A percentile compares a stretch with the other conserved stretches of the same genome.
phyloP scores from a whole-genome alignment of 768 basidiomycete genomes.

The Leucocoprinus sp. region DNA sequence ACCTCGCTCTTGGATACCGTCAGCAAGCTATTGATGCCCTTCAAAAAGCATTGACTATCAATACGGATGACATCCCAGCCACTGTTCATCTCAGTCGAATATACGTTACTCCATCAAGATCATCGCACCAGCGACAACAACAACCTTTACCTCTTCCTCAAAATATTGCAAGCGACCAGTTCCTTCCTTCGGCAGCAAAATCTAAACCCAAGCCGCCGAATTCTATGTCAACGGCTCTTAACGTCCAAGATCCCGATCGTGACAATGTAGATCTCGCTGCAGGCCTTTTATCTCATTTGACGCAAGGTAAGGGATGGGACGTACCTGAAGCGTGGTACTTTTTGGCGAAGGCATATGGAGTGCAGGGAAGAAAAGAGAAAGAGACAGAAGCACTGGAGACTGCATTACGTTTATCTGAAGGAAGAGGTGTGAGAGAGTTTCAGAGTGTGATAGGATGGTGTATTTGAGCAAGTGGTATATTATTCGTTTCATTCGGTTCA shows the following conservation, averaged over 20 bases:
- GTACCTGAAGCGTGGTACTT: conserved; percentile 93
- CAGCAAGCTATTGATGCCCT: conserved; percentile 67
- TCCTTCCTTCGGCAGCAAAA: not conserved
- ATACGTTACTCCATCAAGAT: conserved; percentile 42
- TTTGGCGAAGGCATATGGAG: conserved; percentile 71
- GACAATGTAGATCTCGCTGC: conserved; percentile 75
- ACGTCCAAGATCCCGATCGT: conserved; percentile 13
- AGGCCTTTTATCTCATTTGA: conserved; percentile 67
- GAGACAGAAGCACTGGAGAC: conserved; percentile 68
- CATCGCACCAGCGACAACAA: conserved; percentile 10
- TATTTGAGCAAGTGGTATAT: conserved; percentile 26
- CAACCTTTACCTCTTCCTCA: conserved; percentile 3
- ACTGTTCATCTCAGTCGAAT: conserved; percentile 71
- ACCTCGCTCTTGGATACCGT: conserved; percentile 47
- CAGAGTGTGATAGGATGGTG: conserved; percentile 63
- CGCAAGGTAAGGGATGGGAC: conserved; percentile 81
- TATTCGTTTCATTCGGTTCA: not conserved
- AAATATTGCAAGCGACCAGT: not conserved
- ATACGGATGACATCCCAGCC: conserved; percentile 71
- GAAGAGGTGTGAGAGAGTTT: conserved; percentile 55
- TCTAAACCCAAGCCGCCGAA: conserved; percentile 11
- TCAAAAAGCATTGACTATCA: conserved; percentile 83
- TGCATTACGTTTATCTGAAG: conserved; percentile 59
- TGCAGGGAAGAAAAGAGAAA: conserved; percentile 62
- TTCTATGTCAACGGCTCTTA: conserved; percentile 1